phyloP scores from a whole-genome alignment of 805 yeast genomes.

The Hanseniaspora lachancei region DNA sequence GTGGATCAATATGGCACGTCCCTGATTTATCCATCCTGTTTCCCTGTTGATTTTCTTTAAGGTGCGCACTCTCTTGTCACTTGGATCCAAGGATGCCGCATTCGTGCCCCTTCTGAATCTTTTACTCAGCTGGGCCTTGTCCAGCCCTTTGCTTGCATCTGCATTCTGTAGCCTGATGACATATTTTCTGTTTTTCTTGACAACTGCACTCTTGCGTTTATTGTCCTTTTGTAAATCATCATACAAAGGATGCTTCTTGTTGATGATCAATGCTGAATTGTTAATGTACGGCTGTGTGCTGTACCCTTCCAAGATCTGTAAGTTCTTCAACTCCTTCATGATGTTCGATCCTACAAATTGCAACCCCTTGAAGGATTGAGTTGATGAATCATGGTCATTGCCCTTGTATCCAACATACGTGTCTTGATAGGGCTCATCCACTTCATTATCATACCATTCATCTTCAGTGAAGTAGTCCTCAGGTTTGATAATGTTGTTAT shows the following conservation, averaged over 20 bases:
- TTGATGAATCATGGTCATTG: background rate
- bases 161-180: background rate
- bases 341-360: background rate
- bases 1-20: constrained; percentile 47
- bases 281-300: constrained; percentile 25
- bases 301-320: constrained; percentile 16
- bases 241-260: constrained; percentile 20
- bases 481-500: constrained; percentile 21
- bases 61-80: constrained; percentile 16
- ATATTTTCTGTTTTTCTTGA: background rate
- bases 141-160: background rate
- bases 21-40: constrained; percentile 21
- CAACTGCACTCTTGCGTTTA: background rate
- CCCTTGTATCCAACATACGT: constrained; percentile 10
- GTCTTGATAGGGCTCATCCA: constrained; percentile 10
- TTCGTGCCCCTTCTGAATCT: constrained; percentile 9
- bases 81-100: constrained; percentile 1
- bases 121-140: background rate
- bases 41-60: constrained; percentile 20
- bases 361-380: background rate
- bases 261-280: constrained; percentile 24
- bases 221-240: constrained; percentile 1
- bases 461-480: constrained; percentile 25
- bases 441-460: constrained; percentile 26
- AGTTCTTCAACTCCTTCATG: background rate